phyloP scores from a whole-genome alignment of 2,329 filamentous ascomycete genomes.

The Paramyrothecium sp. region DNA sequence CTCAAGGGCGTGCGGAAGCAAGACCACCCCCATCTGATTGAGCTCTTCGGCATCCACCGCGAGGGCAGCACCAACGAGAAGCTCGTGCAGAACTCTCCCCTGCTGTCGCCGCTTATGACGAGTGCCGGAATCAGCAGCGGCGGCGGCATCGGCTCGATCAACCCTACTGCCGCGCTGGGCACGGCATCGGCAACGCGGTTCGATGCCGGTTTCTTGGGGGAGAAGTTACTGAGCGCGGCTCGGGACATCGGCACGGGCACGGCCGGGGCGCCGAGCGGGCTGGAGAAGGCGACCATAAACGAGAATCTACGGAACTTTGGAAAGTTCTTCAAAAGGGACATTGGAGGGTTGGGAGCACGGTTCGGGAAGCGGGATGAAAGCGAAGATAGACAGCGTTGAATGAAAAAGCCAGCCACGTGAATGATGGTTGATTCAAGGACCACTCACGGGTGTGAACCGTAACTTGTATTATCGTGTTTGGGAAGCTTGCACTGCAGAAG shows the following conservation, averaged over 20 bases:
- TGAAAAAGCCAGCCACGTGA: background rate
- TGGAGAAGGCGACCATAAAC: conserved; percentile 72
- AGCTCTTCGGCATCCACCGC: conserved; percentile 79
- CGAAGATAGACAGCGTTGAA: conserved; percentile 21
- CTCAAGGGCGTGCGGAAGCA: conserved; percentile 87
- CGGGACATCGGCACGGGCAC: conserved; percentile 71
- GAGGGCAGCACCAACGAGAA: conserved; percentile 72
- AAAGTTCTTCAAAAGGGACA: conserved; percentile 91
- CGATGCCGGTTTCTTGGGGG: conserved; percentile 79
- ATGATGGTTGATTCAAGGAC: too few species aligned
- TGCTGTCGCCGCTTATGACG: conserved; percentile 66
- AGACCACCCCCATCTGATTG: conserved; percentile 79
- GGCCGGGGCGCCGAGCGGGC: conserved; percentile 34
- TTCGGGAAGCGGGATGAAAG: conserved; percentile 64
- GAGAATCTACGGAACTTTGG: conserved; percentile 95
- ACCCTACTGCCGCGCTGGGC: conserved; percentile 39
- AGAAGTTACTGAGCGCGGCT: conserved; percentile 84
- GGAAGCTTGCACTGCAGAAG: too few species aligned
- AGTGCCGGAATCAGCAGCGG: conserved; percentile 35
- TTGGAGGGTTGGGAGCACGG: conserved; percentile 70
- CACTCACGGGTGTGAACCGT: too few species aligned
- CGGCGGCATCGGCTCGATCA: conserved; percentile 37
- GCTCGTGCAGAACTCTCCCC: conserved; percentile 66
- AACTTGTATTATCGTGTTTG: too few species aligned
- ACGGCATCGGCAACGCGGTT: conserved; percentile 55